Base-by-base conservation (phyloP, 2,329 filamentous ascomycete species). In the Ophiosphaerella narmari region DNA sequence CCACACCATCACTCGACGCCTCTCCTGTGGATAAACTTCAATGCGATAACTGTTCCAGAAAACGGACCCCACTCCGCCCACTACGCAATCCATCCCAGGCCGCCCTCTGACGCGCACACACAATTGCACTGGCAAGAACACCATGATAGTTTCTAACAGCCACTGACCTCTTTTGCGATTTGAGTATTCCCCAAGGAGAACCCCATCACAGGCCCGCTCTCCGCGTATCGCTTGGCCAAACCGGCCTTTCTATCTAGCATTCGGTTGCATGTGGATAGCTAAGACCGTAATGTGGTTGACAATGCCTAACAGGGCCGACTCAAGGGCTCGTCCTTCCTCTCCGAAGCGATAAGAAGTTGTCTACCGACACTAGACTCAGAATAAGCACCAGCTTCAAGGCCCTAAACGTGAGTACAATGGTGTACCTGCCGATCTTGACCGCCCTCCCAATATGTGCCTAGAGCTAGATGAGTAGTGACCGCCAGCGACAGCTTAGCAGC, bases 351-450 rank as follows among this genome's bases (percentile, higher is more conserved):
- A 29, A 9, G 26, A 11, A 9, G 11, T 29, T 29, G 4, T 21
- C 18, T 21, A 21, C 18, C 18, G 26, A 29, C 26, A 6, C 26
- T 9, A 29, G 26, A 29, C 26, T 29, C 26, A 11, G 11, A 11
- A 29, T 29, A 29, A 29, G 7, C 11, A 11, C 7, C 6, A 4
- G 26, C 26, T 11, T 29, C 26, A 29, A 29, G 11, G 26, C 2
- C 26, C 26, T 29, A 29, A 29, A 29, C 11, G 26, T 29, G 11
- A 6, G 11, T 18, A 9, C 6, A 43, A 39, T 26, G 36, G 40
- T 36, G 60, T 63, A 52, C 60, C 60, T 61, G 60, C 52, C 52
- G 47, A 61, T 61, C 60, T 54, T 54, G 48, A 41, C 41, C 39
- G 18, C 39, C 44, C 5, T 29, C 38, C 37, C 52, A 55, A 33